phyloP scores from a whole-genome alignment of 371 early-diverging fungal genomes.

The Entomophthora muscae region DNA sequence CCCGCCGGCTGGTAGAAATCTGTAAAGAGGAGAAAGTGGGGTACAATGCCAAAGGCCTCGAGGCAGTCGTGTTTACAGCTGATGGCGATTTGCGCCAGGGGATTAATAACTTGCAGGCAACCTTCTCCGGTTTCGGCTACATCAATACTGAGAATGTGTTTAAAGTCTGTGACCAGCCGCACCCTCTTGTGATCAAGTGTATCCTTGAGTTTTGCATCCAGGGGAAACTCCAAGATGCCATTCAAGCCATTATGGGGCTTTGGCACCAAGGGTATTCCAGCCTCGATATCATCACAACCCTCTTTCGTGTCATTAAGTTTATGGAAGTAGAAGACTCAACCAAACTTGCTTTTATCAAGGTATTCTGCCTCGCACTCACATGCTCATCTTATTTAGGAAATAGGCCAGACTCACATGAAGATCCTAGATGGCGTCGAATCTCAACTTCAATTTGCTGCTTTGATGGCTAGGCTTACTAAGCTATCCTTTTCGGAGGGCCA shows the following conservation, averaged over 20 bases:
- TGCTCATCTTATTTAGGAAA: conserved; percentile 32
- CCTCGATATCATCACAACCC: conserved; percentile 77
- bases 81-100: conserved; percentile 99
- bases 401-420: conserved; percentile 70
- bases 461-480: conserved; percentile 48
- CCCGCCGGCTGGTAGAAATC: conserved; percentile 62
- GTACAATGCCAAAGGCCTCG: conserved; percentile 70
- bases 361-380: conserved; percentile 11
- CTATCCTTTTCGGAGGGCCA: conserved; percentile 8
- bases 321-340: conserved; percentile 41
- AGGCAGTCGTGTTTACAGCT: conserved; percentile 85
- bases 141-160: conserved; percentile 80
- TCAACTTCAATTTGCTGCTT: conserved; percentile 59
- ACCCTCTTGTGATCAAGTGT: conserved; percentile 59
- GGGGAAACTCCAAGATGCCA: conserved; percentile 51
- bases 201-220: conserved; percentile 48
- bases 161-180: conserved; percentile 92
- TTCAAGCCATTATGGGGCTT: conserved; percentile 39
- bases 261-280: conserved; percentile 73
- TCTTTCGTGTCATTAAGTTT: conserved; percentile 28
- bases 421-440: conserved; percentile 66
- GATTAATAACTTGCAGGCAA: conserved; percentile 92
- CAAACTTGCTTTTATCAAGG: conserved; percentile 70
- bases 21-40: conserved; percentile 65
- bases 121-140: conserved; percentile 63